phyloP scores from a whole-genome alignment of 352 stramenopile genomes.

The Thalassiosira hispida region DNA sequence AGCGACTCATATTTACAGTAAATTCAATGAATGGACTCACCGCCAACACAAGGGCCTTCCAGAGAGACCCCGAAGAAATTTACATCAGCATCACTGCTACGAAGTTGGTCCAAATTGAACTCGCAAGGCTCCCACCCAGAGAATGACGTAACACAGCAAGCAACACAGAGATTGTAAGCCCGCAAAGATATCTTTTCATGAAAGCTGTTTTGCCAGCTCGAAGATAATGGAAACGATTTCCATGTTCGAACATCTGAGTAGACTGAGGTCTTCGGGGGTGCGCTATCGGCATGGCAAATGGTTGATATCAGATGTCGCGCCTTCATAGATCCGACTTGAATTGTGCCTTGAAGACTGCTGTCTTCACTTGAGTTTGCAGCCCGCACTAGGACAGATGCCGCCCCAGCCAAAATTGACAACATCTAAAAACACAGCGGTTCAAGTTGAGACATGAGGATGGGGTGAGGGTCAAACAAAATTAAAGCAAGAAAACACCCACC shows the following conservation, averaged over 20 bases:
- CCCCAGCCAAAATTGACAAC: slow-evolving; percentile 31
- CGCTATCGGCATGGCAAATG: slow-evolving; percentile 41
- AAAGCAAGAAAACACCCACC: background rate
- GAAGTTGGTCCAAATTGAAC: slow-evolving; percentile 73
- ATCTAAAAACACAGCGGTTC: too few relatives aligned
- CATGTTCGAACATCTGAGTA: slow-evolving; percentile 18
- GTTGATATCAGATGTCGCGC: slow-evolving; percentile 39
- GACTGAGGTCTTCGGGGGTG: slow-evolving; percentile 3
- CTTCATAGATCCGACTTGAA: slow-evolving; percentile 29
- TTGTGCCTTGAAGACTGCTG: slow-evolving; percentile 18
- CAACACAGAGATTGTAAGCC: slow-evolving; percentile 77
- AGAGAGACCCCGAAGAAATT: slow-evolving; percentile 79
- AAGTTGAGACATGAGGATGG: too few relatives aligned
- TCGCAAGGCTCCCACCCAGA: slow-evolving; percentile 77
- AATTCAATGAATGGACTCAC: slow-evolving; percentile 17
- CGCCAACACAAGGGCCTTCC: slow-evolving; percentile 51
- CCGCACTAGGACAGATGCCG: slow-evolving; percentile 34
- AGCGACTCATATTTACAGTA: background rate
- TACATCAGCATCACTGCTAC: slow-evolving; percentile 32
- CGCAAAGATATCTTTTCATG: slow-evolving; percentile 64
- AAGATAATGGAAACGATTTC: slow-evolving; percentile 60
- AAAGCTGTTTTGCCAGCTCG: slow-evolving; percentile 62
- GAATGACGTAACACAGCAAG: slow-evolving; percentile 77
- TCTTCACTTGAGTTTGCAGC: slow-evolving; percentile 17
- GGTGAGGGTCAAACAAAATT: background rate